These are phyloP conservation scores for Trichosanthes cucumerina DNA, from an alignment of 306 rosid species.

Conservation along the genomic window DNA sequence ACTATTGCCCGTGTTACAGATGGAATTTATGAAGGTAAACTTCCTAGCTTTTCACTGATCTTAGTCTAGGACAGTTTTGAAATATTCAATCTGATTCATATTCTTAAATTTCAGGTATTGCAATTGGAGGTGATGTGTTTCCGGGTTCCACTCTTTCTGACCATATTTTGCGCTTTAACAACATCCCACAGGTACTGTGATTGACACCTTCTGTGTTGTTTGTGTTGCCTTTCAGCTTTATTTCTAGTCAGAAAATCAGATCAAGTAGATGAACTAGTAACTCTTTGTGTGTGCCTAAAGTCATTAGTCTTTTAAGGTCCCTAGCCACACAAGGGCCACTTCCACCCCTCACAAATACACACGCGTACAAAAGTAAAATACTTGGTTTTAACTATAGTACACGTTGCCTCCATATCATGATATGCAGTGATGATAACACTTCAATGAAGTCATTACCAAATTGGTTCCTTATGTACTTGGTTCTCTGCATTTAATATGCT, in stretches of 20 bases:
- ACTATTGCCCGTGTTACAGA: constrained; percentile 89
- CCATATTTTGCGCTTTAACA: constrained; percentile 94
- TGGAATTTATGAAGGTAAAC: constrained; percentile 88
- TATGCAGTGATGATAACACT: neutral
- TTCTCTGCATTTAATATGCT: constrained; percentile 15
- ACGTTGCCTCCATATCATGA: neutral
- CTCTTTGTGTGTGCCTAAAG: neutral
- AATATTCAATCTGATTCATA: neutral
- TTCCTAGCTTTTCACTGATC: neutral
- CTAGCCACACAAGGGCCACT: neutral
- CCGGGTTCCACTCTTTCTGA: constrained; percentile 98
- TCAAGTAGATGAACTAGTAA: neutral
- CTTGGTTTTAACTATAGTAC: neutral
- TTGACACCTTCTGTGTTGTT: constrained; percentile 9
- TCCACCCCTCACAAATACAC: neutral
- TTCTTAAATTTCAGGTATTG: constrained; percentile 52
- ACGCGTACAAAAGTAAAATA: neutral
- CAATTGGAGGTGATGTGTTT: constrained; percentile 99
- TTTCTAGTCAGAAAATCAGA: neutral
- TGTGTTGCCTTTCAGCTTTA: constrained; percentile 11
- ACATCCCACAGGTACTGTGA: constrained; percentile 76
- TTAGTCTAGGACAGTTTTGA: constrained; percentile 6
- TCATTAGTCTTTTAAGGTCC: neutral
- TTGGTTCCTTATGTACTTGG: neutral
- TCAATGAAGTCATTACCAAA: neutral